Evolutionary conservation across 305 asterid species (phyloP).

Genomic region (Withania somnifera): DNA sequence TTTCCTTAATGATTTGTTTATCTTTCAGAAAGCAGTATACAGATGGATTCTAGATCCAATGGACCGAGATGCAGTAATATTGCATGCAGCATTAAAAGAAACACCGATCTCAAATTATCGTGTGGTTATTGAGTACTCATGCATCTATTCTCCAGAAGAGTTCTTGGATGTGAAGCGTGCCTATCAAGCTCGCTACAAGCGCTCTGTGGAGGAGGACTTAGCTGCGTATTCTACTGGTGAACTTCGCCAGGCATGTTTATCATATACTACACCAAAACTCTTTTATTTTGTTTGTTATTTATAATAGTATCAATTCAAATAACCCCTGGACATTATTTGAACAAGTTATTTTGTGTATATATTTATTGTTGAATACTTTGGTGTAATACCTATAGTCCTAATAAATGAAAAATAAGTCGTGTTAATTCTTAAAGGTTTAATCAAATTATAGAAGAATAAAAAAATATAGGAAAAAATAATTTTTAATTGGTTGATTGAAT

Average conservation of each 20-base stretch:
- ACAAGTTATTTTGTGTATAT: no score
- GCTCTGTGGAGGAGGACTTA: constrained; percentile 60
- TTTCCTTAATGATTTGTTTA: no score
- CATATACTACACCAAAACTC: neutral
- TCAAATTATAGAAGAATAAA: neutral
- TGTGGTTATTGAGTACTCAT: constrained; percentile 34
- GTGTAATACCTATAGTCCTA: no score
- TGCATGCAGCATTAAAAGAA: constrained; percentile 42
- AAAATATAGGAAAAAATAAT: no score
- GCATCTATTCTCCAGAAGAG: constrained; percentile 47
- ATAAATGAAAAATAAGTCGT: no score
- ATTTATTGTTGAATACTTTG: no score
- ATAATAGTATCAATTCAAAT: no score
- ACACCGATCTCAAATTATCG: constrained; percentile 26
- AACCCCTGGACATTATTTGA: no score
- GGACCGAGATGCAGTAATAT: constrained; percentile 56
- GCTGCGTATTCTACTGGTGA: constrained; percentile 45
- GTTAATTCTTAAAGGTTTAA: neutral
- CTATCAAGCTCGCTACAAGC: constrained; percentile 56
- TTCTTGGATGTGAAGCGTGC: constrained; percentile 55
- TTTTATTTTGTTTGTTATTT: neutral
- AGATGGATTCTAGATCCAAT: constrained; percentile 70
- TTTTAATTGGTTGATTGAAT: no score
- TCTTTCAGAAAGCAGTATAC: constrained; percentile 43
- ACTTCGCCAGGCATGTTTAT: constrained; percentile 38